Conservation (phyloP, 768 basidiomycete genomes). For the Hypsizygus marmoreus region DNA sequence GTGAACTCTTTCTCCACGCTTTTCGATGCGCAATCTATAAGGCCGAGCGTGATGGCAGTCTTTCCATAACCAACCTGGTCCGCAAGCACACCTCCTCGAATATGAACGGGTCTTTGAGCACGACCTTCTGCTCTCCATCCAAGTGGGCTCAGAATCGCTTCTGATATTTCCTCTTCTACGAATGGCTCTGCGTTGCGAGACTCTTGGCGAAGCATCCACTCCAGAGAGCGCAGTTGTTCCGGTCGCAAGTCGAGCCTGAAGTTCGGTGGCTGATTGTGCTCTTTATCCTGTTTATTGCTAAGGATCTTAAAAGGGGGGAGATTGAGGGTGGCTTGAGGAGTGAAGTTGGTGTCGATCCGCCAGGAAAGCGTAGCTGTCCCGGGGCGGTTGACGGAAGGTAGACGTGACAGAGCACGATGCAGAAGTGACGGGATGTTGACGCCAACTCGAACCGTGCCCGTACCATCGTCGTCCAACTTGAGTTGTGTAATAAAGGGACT, state of each 20-base stretch:
- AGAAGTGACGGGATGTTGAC: constrained; percentile 86
- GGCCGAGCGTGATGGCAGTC: constrained; percentile 90
- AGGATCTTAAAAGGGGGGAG: constrained; percentile 67
- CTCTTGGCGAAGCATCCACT: constrained; percentile 92
- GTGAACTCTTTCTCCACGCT: constrained; percentile 60
- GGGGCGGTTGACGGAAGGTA: constrained; percentile 60
- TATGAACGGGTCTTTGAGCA: constrained; percentile 70
- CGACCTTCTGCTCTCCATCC: constrained; percentile 96
- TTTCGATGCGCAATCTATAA: constrained; percentile 74
- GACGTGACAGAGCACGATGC: constrained; percentile 81
- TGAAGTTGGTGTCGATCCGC: constrained; percentile 80
- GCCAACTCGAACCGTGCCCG: constrained; percentile 79
- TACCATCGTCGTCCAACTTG: constrained; percentile 58
- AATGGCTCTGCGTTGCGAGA: constrained; percentile 64
- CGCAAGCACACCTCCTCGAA: constrained; percentile 90
- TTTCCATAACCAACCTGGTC: constrained; percentile 98
- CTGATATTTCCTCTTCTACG: constrained; percentile 92
- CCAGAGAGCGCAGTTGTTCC: constrained; percentile 88
- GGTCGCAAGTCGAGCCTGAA: constrained; percentile 75
- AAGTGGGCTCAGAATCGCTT: constrained; percentile 81
- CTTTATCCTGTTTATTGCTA: constrained; percentile 74
- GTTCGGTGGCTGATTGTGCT: constrained; percentile 75
- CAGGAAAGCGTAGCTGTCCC: constrained; percentile 63
- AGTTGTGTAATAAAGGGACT: constrained; percentile 86
- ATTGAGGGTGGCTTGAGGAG: constrained; percentile 58